Evolutionary conservation across 768 basidiomycete genomes (phyloP).

Genomic region (Naganishia randhawae): DNA sequence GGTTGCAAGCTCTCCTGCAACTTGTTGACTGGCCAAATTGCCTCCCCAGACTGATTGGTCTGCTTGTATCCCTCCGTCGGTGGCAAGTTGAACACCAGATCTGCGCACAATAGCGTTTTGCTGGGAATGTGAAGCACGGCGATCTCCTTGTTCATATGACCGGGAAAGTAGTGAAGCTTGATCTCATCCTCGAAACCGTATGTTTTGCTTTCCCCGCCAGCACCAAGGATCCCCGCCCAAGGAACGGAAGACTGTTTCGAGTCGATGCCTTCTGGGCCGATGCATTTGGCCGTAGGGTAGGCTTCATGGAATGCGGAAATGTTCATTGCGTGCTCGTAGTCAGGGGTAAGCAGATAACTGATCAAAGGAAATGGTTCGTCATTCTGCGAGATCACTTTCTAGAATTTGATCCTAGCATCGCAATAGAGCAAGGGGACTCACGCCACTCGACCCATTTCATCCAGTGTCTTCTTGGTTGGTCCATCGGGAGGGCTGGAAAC

Average conservation of each 20-base stretch:
- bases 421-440: slow-evolving; percentile 43
- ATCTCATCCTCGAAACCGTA: slow-evolving; percentile 70
- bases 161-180: slow-evolving; percentile 59
- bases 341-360: slow-evolving; percentile 51
- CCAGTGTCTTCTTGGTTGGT: slow-evolving; percentile 63
- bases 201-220: slow-evolving; percentile 61
- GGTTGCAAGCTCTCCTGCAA: slow-evolving; percentile 39
- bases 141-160: slow-evolving; percentile 67
- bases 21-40: slow-evolving; percentile 27
- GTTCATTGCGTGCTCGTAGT: slow-evolving; percentile 51
- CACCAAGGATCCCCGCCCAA: slow-evolving; percentile 62
- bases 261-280: slow-evolving; percentile 62
- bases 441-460: slow-evolving; percentile 68
- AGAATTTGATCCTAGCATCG: too few relatives aligned
- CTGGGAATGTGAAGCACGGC: slow-evolving; percentile 72
- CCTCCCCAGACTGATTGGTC: slow-evolving; percentile 34
- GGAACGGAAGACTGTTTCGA: slow-evolving; percentile 53
- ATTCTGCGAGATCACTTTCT: neutral
- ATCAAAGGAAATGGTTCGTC: neutral
- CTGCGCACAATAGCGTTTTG: slow-evolving; percentile 72
- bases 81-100: slow-evolving; percentile 78
- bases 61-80: slow-evolving; percentile 63
- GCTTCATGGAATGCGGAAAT: slow-evolving; percentile 56
- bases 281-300: slow-evolving; percentile 58
- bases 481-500: slow-evolving; percentile 70